Evolutionary conservation across 208 protist genomes (phyloP).

Genomic region (Leishmania arabica): DNA sequence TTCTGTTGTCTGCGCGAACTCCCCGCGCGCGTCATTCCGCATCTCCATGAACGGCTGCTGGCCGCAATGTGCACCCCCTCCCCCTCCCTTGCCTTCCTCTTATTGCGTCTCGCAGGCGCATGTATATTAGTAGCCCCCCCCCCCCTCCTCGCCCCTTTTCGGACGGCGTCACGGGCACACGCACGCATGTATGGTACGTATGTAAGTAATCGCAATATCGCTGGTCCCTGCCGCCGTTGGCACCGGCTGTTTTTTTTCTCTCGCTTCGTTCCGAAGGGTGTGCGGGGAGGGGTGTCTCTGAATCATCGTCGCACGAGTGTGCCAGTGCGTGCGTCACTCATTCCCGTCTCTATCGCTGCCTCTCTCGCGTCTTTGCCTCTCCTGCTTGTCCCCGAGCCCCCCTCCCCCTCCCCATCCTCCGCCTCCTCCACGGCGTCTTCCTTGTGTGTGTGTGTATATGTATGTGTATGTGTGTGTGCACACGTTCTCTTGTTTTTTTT

Average conservation of each 20-base stretch:
- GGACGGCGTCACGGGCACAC: neutral
- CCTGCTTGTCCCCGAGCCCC: neutral
- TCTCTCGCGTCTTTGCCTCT: neutral
- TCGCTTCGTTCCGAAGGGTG: neutral
- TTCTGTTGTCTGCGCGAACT: too few species aligned
- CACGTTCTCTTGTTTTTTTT: too few species aligned
- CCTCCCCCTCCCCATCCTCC: neutral
- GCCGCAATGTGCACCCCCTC: neutral
- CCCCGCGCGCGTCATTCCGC: neutral
- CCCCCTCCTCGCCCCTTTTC: neutral
- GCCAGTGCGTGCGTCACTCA: neutral
- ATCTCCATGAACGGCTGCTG: neutral
- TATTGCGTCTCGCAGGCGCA: neutral
- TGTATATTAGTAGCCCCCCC: neutral
- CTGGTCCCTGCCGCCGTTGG: neutral
- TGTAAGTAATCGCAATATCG: neutral
- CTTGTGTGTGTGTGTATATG: too few species aligned
- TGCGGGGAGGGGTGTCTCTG: neutral
- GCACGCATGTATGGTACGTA: neutral
- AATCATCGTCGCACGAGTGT: neutral
- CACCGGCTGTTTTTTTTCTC: neutral
- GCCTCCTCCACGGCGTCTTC: too few species aligned
- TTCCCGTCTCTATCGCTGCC: neutral
- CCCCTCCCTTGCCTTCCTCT: neutral
- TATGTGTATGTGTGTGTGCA: too few species aligned